Percentiles rank a stretch among this genome's conserved stretches.
phyloP scores from a whole-genome alignment of 176 grass and related monocot species.

The Cocos nucifera region DNA sequence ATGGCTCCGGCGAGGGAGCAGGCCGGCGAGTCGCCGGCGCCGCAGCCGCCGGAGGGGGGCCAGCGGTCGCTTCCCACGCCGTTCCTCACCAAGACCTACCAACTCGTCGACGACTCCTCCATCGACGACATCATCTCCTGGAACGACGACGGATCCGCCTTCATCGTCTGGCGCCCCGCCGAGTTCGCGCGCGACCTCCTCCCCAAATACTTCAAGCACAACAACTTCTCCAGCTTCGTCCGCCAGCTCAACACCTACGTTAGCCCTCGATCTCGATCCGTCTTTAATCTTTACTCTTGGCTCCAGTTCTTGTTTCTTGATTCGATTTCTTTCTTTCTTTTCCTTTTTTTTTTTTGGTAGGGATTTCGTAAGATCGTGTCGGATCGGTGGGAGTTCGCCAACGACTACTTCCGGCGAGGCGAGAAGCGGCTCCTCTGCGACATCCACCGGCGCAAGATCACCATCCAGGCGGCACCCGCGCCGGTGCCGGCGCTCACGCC shows the following conservation, averaged over 20 bases:
- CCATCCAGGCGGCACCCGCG: not conserved
- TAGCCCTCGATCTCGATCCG: not conserved
- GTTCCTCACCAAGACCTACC: constrained; percentile 93
- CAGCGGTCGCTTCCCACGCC: constrained; percentile 67
- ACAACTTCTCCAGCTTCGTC: constrained; percentile 98
- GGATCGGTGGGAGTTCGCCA: constrained; percentile 85
- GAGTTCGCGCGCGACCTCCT: constrained; percentile 89
- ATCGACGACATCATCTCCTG: constrained; percentile 88
- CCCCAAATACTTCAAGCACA: constrained; percentile 98
- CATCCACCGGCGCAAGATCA: constrained; percentile 66
- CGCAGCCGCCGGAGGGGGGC: not conserved
- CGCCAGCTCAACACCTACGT: constrained; percentile 98
- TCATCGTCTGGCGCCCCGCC: constrained; percentile 75
- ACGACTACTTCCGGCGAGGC: constrained; percentile 67
- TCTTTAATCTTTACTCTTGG: not conserved
- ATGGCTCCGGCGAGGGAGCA: too few species aligned
- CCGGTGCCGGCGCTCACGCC: not conserved
- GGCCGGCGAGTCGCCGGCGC: too few species aligned
- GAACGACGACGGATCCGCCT: constrained; percentile 64
- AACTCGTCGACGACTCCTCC: constrained; percentile 67
- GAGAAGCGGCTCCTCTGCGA: constrained; percentile 50
- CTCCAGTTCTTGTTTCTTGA: not conserved
- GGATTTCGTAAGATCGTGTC: constrained; percentile 77
- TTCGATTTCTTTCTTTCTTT: not conserved
- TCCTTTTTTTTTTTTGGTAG: constrained; percentile 17